Percentiles rank a stretch among this genome's conserved stretches.
phyloP scores from a whole-genome alignment of 202 grass and related monocot genomes.

The Saccharum hybrid region DNA sequence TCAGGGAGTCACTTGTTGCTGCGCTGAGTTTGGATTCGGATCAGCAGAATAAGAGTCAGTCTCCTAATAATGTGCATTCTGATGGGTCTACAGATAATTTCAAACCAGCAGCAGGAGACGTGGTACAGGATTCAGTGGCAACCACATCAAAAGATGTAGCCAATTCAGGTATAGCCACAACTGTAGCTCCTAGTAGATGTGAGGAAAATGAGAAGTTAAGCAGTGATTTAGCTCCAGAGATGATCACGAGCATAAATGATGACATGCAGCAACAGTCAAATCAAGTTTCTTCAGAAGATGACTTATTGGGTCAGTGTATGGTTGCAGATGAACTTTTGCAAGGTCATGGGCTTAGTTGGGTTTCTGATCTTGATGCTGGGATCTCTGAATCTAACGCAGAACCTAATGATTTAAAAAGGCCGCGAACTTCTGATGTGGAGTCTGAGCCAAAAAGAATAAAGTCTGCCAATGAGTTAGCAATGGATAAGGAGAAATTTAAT shows the following conservation, averaged over 20 bases:
- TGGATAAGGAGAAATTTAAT: conserved; percentile 35
- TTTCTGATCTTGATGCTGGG: conserved; percentile 62
- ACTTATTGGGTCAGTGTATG: conserved; percentile 57
- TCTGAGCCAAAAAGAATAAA: conserved; percentile 65
- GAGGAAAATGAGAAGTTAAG: conserved; percentile 44
- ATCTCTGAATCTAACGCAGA: conserved; percentile 37
- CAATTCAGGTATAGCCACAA: conserved; percentile 27
- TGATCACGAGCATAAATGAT: conserved; percentile 22
- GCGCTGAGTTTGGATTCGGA: conserved; percentile 63
- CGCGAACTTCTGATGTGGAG: conserved; percentile 50
- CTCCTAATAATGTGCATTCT: conserved; percentile 45
- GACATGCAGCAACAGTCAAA: conserved; percentile 45
- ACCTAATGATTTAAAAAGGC: conserved; percentile 57
- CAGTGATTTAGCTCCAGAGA: conserved; percentile 35
- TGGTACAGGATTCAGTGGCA: conserved; percentile 9
- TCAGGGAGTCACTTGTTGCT: conserved; percentile 82
- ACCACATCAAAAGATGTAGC: conserved; percentile 39
- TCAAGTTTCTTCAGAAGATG: conserved; percentile 51
- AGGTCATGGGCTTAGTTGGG: conserved; percentile 95
- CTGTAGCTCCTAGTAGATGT: conserved; percentile 41
- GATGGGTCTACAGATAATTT: conserved; percentile 40
- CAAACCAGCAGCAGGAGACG: conserved; percentile 35
- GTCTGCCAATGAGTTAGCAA: conserved; percentile 36
- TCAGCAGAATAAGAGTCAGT: conserved; percentile 50
- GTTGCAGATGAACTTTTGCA: conserved; percentile 89